Conservation (phyloP, 2,329 filamentous ascomycete species). For the Cercospora sojina region DNA sequence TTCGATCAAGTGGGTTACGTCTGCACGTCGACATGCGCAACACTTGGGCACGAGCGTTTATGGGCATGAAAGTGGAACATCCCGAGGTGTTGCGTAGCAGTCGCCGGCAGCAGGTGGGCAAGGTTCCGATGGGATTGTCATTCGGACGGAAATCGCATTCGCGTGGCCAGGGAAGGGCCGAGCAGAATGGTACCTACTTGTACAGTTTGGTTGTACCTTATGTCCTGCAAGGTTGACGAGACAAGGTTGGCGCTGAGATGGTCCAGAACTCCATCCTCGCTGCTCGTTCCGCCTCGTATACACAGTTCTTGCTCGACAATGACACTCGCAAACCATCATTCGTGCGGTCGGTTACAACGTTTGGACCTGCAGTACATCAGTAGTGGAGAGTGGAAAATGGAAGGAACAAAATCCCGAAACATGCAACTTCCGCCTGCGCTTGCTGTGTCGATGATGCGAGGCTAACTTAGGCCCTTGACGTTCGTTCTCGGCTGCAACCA, state of each 20-base stretch:
- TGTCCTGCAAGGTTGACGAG: neutral
- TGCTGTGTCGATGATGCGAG: neutral
- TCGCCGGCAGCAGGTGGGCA: neutral
- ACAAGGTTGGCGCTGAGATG: neutral
- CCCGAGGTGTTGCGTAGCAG: neutral
- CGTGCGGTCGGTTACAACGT: neutral
- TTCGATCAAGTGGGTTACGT: neutral
- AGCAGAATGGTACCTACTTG: neutral
- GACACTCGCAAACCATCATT: neutral
- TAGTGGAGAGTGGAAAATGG: neutral
- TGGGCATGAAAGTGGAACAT: neutral
- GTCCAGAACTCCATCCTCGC: neutral
- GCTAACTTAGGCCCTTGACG: neutral
- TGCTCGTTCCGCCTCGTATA: neutral
- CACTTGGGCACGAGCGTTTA: neutral
- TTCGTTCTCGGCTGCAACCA: slow-evolving; percentile 2
- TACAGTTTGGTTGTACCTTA: neutral
- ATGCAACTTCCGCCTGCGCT: neutral
- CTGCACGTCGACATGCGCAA: neutral
- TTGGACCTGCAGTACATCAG: neutral
- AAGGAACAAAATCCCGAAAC: neutral
- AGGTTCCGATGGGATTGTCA: neutral
- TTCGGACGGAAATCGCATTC: neutral
- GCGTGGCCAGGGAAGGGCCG: neutral
- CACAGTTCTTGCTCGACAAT: neutral